Conservation (phyloP, 2,329 filamentous ascomycete genomes). For the Grosmannia clavigera region DNA sequence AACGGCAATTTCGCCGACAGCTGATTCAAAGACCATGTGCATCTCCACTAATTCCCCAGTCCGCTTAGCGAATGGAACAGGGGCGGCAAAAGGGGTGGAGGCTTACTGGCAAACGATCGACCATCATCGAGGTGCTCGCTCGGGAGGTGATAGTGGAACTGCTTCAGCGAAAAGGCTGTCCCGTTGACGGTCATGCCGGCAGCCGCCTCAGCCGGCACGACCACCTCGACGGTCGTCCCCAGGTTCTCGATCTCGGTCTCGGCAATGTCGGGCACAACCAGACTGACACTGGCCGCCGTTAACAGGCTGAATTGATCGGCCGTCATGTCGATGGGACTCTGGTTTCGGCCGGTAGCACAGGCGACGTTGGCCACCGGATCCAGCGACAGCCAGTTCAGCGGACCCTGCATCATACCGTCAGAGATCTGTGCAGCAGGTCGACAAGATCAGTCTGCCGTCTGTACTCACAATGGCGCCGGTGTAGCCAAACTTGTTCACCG, state of each 20-base stretch:
- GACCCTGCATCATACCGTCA: slow-evolving; percentile 13
- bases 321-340: slow-evolving; percentile 46
- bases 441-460: neutral
- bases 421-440: neutral
- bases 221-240: slow-evolving; percentile 43
- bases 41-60: slow-evolving; percentile 26
- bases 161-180: slow-evolving; percentile 24
- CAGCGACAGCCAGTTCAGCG: slow-evolving; percentile 22
- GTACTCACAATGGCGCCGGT: slow-evolving; percentile 20
- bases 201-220: slow-evolving; percentile 30
- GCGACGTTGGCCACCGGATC: slow-evolving; percentile 27
- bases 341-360: slow-evolving; percentile 38
- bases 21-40: slow-evolving; percentile 46
- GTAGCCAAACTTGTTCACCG: slow-evolving; percentile 26
- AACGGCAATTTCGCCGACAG: slow-evolving; percentile 27
- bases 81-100: neutral
- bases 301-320: slow-evolving; percentile 22
- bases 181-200: slow-evolving; percentile 21
- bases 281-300: slow-evolving; percentile 19
- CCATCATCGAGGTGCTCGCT: slow-evolving; percentile 34
- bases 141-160: slow-evolving; percentile 39
- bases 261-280: slow-evolving; percentile 28
- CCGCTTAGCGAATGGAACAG: neutral
- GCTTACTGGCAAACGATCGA: slow-evolving; percentile 5
- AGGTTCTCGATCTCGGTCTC: slow-evolving; percentile 42